phyloP scores from a whole-genome alignment of 1,284 basidiomycete species.

The Termitomyces sp. region DNA sequence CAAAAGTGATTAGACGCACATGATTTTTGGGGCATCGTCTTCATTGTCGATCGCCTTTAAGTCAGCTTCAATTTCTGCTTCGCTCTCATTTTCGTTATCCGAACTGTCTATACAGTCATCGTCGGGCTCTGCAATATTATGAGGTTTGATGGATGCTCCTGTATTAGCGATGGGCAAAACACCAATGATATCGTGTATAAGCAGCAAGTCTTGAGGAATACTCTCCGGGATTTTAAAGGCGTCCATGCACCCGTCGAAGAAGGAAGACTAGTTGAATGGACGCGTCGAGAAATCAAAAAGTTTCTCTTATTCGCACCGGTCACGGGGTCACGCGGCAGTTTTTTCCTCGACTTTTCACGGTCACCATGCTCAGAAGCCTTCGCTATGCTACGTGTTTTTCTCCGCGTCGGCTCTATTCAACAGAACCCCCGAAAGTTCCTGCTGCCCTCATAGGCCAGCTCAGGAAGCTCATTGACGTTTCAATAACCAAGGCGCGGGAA shows the following conservation, averaged over 20 bases:
- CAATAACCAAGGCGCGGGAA: slow-evolving; percentile 85
- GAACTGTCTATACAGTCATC: slow-evolving; percentile 49
- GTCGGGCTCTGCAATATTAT: slow-evolving; percentile 11
- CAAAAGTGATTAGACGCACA: slow-evolving; percentile 16
- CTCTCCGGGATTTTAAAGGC: slow-evolving; percentile 54
- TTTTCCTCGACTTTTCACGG: slow-evolving; percentile 10
- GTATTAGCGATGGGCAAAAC: slow-evolving; percentile 10
- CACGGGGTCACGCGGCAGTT: slow-evolving; percentile 14
- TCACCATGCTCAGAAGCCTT: slow-evolving; percentile 22
- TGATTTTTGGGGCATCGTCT: slow-evolving; percentile 21
- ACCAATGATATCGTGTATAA: slow-evolving; percentile 65
- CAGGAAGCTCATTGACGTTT: slow-evolving; percentile 76
- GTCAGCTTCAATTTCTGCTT: slow-evolving; percentile 64
- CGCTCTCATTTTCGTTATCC: slow-evolving; percentile 46
- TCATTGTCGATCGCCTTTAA: slow-evolving; percentile 36
- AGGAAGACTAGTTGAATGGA: slow-evolving; percentile 9
- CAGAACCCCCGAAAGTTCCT: slow-evolving; percentile 39
- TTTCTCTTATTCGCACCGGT: slow-evolving; percentile 5
- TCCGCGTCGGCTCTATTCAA: slow-evolving; percentile 28
- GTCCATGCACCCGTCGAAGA: slow-evolving; percentile 23
- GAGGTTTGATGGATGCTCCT: slow-evolving; percentile 17
- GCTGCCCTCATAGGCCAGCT: slow-evolving; percentile 83
- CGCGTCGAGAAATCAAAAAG: slow-evolving; percentile 13
- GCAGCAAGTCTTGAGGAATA: slow-evolving; percentile 65
- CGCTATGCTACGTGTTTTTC: slow-evolving; percentile 17